Evolutionary conservation across 2,329 filamentous ascomycete genomes (phyloP).

Genomic region (Aureobasidium leucospermi): DNA sequence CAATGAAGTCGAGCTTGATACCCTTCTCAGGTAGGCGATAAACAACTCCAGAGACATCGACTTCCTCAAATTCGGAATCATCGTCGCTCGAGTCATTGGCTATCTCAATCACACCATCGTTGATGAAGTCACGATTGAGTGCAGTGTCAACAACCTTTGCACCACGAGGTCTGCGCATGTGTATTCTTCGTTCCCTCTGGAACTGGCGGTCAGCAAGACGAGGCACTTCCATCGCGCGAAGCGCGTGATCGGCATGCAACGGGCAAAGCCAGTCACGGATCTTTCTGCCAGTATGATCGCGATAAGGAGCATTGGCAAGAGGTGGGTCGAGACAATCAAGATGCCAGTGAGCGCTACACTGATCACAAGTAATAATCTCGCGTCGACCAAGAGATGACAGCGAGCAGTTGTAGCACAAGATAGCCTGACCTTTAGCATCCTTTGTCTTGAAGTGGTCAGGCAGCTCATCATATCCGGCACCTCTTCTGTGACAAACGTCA

Average conservation of each 20-base stretch:
- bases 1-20: slow-evolving; percentile 54
- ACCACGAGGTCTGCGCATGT: slow-evolving; percentile 45
- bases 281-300: slow-evolving; percentile 43
- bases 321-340: slow-evolving; percentile 86
- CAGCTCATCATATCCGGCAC: slow-evolving; percentile 39
- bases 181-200: slow-evolving; percentile 26
- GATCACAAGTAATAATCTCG: slow-evolving; percentile 79
- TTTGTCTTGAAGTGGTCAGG: slow-evolving; percentile 33
- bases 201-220: slow-evolving; percentile 13
- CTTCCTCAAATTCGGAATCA: slow-evolving; percentile 39
- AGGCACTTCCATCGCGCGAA: slow-evolving; percentile 48
- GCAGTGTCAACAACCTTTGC: slow-evolving; percentile 40
- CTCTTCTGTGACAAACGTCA: slow-evolving; percentile 19
- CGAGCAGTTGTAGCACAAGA: slow-evolving; percentile 72
- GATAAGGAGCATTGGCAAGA: slow-evolving; percentile 66
- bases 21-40: slow-evolving; percentile 39
- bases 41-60: slow-evolving; percentile 32
- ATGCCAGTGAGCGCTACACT: slow-evolving; percentile 79
- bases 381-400: slow-evolving; percentile 55
- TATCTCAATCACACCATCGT: slow-evolving; percentile 42
- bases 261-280: slow-evolving; percentile 80
- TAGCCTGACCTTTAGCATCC: slow-evolving; percentile 64
- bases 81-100: slow-evolving; percentile 35
- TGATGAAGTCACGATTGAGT: slow-evolving; percentile 53
- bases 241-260: slow-evolving; percentile 71